Conservation (phyloP, 805 yeast species). For the Candida sakaeoensis region DNA sequence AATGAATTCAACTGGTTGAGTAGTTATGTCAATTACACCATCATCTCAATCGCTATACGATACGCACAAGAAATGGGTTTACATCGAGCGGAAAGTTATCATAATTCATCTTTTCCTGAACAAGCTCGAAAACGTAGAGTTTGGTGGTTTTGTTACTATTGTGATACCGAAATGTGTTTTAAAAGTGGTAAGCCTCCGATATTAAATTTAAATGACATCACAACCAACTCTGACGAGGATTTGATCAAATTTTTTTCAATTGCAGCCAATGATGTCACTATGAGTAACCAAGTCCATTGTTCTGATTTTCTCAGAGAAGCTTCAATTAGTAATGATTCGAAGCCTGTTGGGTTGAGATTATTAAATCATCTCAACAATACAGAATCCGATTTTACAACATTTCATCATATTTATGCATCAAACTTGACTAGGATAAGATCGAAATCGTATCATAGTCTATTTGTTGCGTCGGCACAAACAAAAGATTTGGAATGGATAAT, state of each 20-base stretch:
- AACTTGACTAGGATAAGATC: conserved; percentile 25
- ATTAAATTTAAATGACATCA: conserved; percentile 30
- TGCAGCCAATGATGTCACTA: background rate
- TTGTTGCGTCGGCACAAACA: conserved; percentile 25
- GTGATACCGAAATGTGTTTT: conserved; percentile 37
- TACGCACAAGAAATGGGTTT: conserved; percentile 41
- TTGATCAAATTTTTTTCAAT: conserved; percentile 5
- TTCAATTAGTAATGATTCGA: background rate
- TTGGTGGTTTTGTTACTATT: conserved; percentile 37
- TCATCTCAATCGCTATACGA: conserved; percentile 32
- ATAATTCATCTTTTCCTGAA: conserved; percentile 19
- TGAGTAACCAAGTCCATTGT: background rate
- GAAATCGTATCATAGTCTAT: conserved; percentile 26
- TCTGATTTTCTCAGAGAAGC: background rate
- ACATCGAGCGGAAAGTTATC: conserved; percentile 31
- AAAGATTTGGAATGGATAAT: conserved; percentile 19
- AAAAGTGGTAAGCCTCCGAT: conserved; percentile 39
- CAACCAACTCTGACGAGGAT: conserved; percentile 23
- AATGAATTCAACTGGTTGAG: conserved; percentile 28
- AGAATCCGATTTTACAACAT: conserved; percentile 1
- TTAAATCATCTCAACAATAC: background rate
- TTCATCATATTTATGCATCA: conserved; percentile 7
- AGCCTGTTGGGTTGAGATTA: conserved; percentile 2
- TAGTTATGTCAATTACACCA: conserved; percentile 27
- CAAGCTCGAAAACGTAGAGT: conserved; percentile 21